Conservation (phyloP, 495 filamentous ascomycete species). For the Penicillium cataractarum region DNA sequence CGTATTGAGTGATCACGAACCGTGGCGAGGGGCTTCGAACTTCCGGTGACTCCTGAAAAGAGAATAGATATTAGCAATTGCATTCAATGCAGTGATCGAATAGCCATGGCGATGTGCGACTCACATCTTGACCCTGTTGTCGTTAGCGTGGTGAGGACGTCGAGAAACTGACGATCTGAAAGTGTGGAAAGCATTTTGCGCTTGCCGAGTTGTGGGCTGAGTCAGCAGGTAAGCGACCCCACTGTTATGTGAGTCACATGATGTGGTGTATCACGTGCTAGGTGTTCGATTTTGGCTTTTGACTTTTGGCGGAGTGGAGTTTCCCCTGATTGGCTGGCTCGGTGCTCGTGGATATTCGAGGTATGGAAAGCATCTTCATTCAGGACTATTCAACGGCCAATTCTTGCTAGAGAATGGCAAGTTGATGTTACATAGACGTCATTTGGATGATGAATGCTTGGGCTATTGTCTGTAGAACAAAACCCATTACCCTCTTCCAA, state of each 20-base stretch:
- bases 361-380: neutral
- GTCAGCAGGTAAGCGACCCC: conserved; percentile 42
- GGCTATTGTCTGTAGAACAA: too few species aligned
- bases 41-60: conserved; percentile 68
- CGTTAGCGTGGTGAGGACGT: conserved; percentile 46
- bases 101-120: conserved; percentile 25
- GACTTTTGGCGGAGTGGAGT: neutral
- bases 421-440: too few species aligned
- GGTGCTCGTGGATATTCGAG: neutral
- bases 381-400: too few species aligned
- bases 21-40: conserved; percentile 95
- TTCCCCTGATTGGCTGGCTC: neutral
- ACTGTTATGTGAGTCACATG: conserved; percentile 2
- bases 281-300: neutral
- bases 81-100: conserved; percentile 14
- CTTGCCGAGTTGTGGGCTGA: conserved; percentile 54
- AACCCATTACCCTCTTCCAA: too few species aligned
- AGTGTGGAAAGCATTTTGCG: conserved; percentile 50
- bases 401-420: too few species aligned
- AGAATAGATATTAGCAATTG: conserved; percentile 40
- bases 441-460: too few species aligned
- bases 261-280: neutral
- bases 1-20: conserved; percentile 48
- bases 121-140: conserved; percentile 60
- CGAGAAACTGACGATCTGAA: conserved; percentile 49